Base-by-base conservation (phyloP, 2,329 filamentous ascomycete genomes). In the Chalaropsis ovoidea region DNA sequence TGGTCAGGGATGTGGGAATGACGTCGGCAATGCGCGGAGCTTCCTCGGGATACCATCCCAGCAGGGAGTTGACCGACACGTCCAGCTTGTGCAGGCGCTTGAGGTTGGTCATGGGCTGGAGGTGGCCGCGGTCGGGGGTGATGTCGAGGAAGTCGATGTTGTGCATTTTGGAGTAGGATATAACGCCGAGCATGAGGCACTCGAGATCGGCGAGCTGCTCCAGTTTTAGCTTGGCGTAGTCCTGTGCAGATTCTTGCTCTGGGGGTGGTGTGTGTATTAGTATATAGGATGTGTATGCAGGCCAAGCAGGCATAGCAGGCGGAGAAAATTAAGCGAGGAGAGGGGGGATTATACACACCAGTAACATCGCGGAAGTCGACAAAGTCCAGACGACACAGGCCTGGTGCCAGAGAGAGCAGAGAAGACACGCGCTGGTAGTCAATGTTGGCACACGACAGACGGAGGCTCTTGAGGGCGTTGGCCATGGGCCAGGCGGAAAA, bases 41-140 rank as follows among this genome's bases (percentile, higher is more conserved):
- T 58, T 67, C 65, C 24, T 67, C 62, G 11, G 65, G 65, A 39
- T 67, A 65, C 54, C 62, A 61, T 45, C 62, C 65, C 5, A 67
- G 65, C 8, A 67, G 62, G 6, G 65, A 67, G 10, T 64, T 47
- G 3, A 67, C 31, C 2, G 65, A 61, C 4, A 67, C 41, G 27
- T 61, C 54, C 11, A 67, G 65, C 22, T 61, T 67, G 52, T 67
- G 65, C n/a, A 67, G 62, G 24, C 61, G 35, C n/a, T 56, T 64
- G 3, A 67, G 65, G 35, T 64, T 61, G 42, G 54, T 62, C 31
- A 67, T 62, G 43, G 65, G 62, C 43, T 64, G 62, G 54, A 64
- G 54, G 39, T 63, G 39, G 19, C 62, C 62, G 22, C 63, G 65
- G 27, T 45, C 47, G 13, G 47, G 64, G 8, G 39, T 31, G 27